Conservation (phyloP, 202 grass and related monocot genomes). For the Tripidium arundinaceum region DNA sequence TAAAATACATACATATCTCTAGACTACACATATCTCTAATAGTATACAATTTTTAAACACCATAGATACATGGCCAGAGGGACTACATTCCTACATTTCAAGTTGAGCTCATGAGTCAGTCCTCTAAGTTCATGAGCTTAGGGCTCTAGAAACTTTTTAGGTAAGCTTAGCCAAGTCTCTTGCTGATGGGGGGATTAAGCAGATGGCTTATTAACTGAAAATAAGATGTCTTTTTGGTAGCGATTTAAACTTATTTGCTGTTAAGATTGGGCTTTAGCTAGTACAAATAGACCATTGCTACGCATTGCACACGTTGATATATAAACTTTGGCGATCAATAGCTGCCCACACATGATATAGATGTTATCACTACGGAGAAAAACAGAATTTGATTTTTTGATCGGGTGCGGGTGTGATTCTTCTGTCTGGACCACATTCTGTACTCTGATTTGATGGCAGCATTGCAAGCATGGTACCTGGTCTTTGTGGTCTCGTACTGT, state of each 20-base stretch:
- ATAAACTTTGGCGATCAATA: constrained; percentile 6
- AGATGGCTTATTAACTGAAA: background rate
- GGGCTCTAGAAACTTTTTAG: constrained; percentile 3
- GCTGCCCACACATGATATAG: background rate
- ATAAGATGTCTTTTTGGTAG: constrained; percentile 1
- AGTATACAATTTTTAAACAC: background rate
- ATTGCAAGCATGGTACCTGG: constrained; percentile 5
- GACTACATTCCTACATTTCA: background rate
- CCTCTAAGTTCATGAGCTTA: background rate
- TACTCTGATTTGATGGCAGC: constrained; percentile 9
- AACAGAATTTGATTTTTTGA: background rate
- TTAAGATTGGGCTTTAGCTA: constrained; percentile 3
- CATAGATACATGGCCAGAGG: background rate
- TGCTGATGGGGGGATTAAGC: background rate
- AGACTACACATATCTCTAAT: no score
- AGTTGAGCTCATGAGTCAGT: background rate
- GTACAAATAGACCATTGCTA: background rate
- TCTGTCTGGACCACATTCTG: background rate
- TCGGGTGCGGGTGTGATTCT: background rate
- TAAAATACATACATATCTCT: background rate
- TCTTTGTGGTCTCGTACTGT: constrained; percentile 10
- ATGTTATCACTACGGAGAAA: background rate
- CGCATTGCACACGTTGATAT: background rate
- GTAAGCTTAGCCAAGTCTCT: background rate
- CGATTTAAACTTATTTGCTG: background rate